phyloP scores from a whole-genome alignment of 768 basidiomycete genomes.

The Collybia sp. region DNA sequence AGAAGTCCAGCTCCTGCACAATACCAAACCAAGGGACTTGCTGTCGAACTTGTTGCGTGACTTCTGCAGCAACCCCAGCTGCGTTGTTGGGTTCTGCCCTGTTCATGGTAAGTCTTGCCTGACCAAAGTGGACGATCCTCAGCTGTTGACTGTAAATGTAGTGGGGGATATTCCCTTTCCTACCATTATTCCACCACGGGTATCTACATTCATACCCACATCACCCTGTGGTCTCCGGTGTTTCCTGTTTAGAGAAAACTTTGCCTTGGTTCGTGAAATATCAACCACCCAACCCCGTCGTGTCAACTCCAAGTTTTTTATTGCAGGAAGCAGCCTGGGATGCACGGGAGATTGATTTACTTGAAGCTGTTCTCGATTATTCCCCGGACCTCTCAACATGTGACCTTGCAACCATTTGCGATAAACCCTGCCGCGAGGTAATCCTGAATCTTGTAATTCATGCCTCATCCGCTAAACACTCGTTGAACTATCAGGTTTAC shows the following conservation, averaged over 20 bases:
- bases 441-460: not conserved
- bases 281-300: too few species aligned
- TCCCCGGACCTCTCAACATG: conserved; percentile 46
- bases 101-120: conserved; percentile 37
- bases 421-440: conserved; percentile 60
- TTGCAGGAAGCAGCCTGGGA: conserved; percentile 23
- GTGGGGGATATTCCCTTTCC: conserved; percentile 25
- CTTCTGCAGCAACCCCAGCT: conserved; percentile 52
- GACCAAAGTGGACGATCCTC: not conserved
- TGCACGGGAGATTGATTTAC: conserved; percentile 27
- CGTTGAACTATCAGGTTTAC: conserved; percentile 16
- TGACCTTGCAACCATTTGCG: conserved; percentile 48
- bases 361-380: conserved; percentile 35
- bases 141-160: conserved; percentile 6
- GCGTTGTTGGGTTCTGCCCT: conserved; percentile 43
- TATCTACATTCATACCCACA: conserved; percentile 12
- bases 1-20: conserved; percentile 2
- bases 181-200: conserved; percentile 13
- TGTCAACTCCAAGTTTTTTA: too few species aligned
- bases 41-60: conserved; percentile 29
- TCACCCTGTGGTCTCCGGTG: conserved; percentile 27
- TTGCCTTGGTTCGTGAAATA: conserved; percentile 9
- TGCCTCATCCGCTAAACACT: not conserved
- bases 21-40: conserved; percentile 10
- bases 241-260: conserved; percentile 16